These are phyloP conservation scores for Pestalotiopsis sp. DNA, from an alignment of 2,329 filamentous ascomycete species.

Conservation along the genomic window DNA sequence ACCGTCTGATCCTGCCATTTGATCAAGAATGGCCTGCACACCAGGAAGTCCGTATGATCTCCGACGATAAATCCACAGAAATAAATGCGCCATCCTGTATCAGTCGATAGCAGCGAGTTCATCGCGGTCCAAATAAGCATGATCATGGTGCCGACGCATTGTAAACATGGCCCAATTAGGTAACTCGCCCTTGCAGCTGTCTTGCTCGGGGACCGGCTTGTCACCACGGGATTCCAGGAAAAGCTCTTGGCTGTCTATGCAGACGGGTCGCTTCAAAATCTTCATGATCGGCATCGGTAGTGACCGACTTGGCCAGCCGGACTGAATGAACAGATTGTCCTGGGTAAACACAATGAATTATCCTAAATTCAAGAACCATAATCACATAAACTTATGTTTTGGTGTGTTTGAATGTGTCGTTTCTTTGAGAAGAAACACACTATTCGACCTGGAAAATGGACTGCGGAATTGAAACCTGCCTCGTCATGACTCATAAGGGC, in stretches of 20 bases:
- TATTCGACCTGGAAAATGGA: neutral
- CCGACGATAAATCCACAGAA: conserved; percentile 28
- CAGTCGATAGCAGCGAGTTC: neutral
- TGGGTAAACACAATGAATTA: conserved; percentile 1
- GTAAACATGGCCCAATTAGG: neutral
- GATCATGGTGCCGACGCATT: neutral
- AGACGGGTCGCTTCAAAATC: neutral
- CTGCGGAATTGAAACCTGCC: neutral
- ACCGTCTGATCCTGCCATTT: conserved; percentile 27
- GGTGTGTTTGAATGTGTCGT: neutral
- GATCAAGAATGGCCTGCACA: conserved; percentile 20
- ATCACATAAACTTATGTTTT: neutral
- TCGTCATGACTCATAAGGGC: neutral
- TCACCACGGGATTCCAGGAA: neutral
- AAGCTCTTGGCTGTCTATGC: neutral
- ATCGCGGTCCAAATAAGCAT: neutral
- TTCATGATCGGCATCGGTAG: conserved; percentile 6
- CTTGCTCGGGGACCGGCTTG: neutral
- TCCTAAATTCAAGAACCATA: conserved; percentile 6
- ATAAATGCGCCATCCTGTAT: conserved; percentile 5
- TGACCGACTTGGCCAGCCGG: conserved; percentile 8
- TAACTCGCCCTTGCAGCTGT: neutral
- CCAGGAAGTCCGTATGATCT: conserved; percentile 30
- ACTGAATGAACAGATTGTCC: neutral
- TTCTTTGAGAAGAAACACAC: neutral